phyloP scores from a whole-genome alignment of 73 alveolate genomes.

The Uronychia setigera region DNA sequence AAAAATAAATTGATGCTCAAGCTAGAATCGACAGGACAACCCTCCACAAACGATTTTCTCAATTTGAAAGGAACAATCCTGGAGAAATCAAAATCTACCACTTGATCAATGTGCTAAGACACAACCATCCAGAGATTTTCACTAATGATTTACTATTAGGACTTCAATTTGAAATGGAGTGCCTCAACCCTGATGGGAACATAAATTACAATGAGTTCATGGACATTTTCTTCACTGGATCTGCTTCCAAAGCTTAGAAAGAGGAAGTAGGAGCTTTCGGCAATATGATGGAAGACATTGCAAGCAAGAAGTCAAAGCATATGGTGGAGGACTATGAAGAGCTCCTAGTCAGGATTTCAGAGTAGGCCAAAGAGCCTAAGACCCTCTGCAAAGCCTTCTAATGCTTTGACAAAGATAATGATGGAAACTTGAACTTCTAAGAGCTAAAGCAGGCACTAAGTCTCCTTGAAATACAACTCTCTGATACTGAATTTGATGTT shows the following conservation, averaged over 20 bases:
- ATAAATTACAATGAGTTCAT: slow-evolving; percentile 47
- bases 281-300: slow-evolving; percentile 23
- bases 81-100: slow-evolving; percentile 45
- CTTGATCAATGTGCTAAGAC: slow-evolving; percentile 41
- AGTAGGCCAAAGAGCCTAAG: background rate
- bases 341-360: slow-evolving; percentile 11
- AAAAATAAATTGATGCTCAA: slow-evolving; percentile 7
- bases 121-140: slow-evolving; percentile 34
- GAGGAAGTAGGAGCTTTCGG: background rate
- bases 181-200: slow-evolving; percentile 40
- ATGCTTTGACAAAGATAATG: slow-evolving; percentile 13
- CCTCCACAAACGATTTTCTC: slow-evolving; percentile 10
- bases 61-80: slow-evolving; percentile 15
- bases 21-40: slow-evolving; percentile 25
- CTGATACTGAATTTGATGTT: slow-evolving; percentile 29
- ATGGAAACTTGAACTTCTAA: slow-evolving; percentile 18
- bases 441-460: slow-evolving; percentile 25
- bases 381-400: slow-evolving; percentile 18
- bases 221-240: slow-evolving; percentile 9
- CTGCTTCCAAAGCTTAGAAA: background rate
- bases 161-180: slow-evolving; percentile 45
- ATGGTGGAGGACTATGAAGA: slow-evolving; percentile 44
- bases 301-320: slow-evolving; percentile 18
- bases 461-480: slow-evolving; percentile 3
- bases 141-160: slow-evolving; percentile 29